These are phyloP conservation scores for Tothia fuscella DNA, from an alignment of 2,329 filamentous ascomycete species.

Conservation along the genomic window DNA sequence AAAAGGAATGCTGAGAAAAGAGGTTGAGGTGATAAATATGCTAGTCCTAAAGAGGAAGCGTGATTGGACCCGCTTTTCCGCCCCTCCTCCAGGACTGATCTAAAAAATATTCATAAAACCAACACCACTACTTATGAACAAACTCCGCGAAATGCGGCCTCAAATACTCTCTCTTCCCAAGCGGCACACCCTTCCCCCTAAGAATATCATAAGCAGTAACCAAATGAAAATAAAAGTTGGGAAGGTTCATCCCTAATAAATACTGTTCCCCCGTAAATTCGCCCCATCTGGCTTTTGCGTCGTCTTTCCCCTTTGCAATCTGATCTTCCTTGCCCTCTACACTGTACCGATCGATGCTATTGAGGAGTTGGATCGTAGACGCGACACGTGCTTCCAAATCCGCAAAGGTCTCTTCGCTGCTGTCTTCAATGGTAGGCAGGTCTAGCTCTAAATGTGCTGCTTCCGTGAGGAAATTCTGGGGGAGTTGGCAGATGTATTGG, in stretches of 20 bases:
- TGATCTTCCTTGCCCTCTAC: background rate
- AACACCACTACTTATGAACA: no score
- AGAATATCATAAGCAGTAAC: constrained; percentile 48
- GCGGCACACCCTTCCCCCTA: constrained; percentile 46
- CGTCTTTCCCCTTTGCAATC: background rate
- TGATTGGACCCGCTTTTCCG: no score
- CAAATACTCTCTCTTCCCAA: constrained; percentile 50
- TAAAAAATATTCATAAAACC: no score
- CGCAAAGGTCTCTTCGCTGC: background rate
- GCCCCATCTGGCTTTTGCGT: no score
- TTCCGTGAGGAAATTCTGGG: background rate
- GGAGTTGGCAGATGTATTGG: background rate
- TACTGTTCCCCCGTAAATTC: constrained; percentile 36
- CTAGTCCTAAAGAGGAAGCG: no score
- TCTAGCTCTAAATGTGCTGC: background rate
- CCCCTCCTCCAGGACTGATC: no score
- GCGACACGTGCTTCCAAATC: background rate
- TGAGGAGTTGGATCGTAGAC: background rate
- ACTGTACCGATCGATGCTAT: background rate
- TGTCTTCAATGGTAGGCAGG: background rate
- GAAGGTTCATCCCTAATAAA: constrained; percentile 36
- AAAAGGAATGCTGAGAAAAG: no score
- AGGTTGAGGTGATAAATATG: no score
- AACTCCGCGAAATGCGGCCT: no score
- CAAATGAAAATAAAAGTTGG: constrained; percentile 54